Conservation (phyloP, 148 eudicot genomes). For the Rhododendron ovatum region DNA sequence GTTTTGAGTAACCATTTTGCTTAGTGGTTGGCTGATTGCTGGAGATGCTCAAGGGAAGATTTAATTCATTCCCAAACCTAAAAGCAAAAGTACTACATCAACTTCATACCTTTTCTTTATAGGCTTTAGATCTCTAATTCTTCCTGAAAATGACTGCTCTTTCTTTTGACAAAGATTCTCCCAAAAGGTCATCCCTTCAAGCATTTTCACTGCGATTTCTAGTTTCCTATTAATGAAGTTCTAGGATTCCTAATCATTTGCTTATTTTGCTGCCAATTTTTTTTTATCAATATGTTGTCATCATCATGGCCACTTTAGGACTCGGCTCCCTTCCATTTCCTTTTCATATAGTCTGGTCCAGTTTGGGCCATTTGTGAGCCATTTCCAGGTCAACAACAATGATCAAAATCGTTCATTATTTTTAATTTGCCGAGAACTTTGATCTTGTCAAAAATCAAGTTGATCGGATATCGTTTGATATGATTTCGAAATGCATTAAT, state of each 20-base stretch:
- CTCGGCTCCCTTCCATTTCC: too few species aligned
- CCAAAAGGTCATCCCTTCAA: not conserved
- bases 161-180: slow-evolving; percentile 13
- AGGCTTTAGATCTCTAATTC: not conserved
- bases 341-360: too few species aligned
- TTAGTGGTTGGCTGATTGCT: too few species aligned
- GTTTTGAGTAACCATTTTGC: not conserved
- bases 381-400: too few species aligned
- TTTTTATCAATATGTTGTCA: not conserved
- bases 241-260: not conserved
- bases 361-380: too few species aligned
- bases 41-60: not conserved
- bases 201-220: not conserved
- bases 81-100: not conserved
- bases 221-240: not conserved
- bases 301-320: not conserved
- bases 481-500: too few species aligned
- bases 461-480: too few species aligned
- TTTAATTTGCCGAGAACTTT: too few species aligned
- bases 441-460: too few species aligned
- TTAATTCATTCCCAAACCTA: not conserved
- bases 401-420: too few species aligned
- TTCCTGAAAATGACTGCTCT: not conserved
- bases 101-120: not conserved
- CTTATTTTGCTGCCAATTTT: not conserved